Base-by-base conservation (phyloP, 2,329 filamentous ascomycete species). In the Cladophialophora bantiana region DNA sequence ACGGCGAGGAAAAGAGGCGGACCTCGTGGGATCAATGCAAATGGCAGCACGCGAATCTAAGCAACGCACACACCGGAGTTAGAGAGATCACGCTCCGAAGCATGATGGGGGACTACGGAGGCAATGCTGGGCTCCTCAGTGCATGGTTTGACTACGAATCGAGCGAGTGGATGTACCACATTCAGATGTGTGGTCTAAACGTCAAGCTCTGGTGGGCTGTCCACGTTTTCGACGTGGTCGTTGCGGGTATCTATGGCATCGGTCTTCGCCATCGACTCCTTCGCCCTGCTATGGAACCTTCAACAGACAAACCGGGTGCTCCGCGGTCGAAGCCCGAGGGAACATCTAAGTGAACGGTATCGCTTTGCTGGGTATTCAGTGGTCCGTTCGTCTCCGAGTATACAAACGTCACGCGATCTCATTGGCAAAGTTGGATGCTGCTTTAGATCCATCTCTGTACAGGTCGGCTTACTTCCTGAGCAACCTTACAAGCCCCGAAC, bases 31-130 rank as follows among this genome's bases (percentile, higher is more conserved):
- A 70, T 12, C 58, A 48, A 15, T 42, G 55, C 15, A 65, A 10
- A 15, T 69, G 64, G 64, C 36, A 50, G 31, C 31, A 64, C 9
- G 61, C 59, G 3, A 66, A 69, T 36, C 36, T 54, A 9, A 62
- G 20, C 13, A 31, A 50, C 7, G 60, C 66, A 20, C 66, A 71
- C 62, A 87, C 90, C 0, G 90, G 90, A 0, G 82, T 97, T 5
- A 85, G 94, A 34, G 95, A 99, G 79, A 88, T 98, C 70, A 99
- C 95, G 0, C 91, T 99, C 1, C 89, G 94, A 66, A 97, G 93
- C 78, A 98, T 99, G 93, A 99, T 99, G 95, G 95, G 95, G 64
- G 91, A 92, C 64, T 99, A 91, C 78, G 90, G 88, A n/a, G 95
- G 95, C 20, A 95, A 97, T 76, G 93, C 93, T 0, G 95, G 93